Percentiles rank a stretch among this genome's conserved stretches.
Evolutionary conservation across 1,284 basidiomycete species (phyloP).

Genomic region (Chalciporus sp.): DNA sequence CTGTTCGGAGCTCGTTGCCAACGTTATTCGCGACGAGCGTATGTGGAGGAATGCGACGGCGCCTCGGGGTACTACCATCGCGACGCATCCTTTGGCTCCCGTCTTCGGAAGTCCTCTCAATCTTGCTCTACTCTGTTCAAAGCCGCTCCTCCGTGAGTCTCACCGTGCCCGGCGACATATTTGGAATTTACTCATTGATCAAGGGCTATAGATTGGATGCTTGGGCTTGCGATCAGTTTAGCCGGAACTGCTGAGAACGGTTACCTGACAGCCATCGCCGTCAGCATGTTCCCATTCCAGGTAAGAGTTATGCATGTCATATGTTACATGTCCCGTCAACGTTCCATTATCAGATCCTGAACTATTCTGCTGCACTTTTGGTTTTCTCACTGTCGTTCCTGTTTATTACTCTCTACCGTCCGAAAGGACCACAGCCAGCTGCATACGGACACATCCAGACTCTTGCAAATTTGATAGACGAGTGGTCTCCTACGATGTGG

Average conservation of each 20-base stretch:
- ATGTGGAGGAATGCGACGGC: conserved; percentile 28
- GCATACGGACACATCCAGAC: conserved; percentile 36
- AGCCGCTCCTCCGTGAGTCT: conserved; percentile 32
- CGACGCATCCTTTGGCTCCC: conserved; percentile 24
- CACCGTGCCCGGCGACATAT: background rate
- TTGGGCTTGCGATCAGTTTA: conserved; percentile 32
- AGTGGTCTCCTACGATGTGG: conserved; percentile 38
- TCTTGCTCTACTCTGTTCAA: conserved; percentile 18
- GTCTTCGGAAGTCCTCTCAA: conserved; percentile 22
- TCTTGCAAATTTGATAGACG: conserved; percentile 35
- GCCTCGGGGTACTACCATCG: conserved; percentile 12
- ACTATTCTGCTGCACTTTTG: conserved; percentile 25
- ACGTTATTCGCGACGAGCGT: conserved; percentile 31
- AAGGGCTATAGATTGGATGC: conserved; percentile 34
- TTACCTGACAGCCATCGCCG: conserved; percentile 18
- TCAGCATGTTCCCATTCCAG: conserved; percentile 33
- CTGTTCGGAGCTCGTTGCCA: conserved; percentile 32
- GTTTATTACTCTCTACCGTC: conserved; percentile 18
- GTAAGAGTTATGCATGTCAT: conserved; percentile 9
- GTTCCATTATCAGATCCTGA: conserved; percentile 27
- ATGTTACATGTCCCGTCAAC: background rate
- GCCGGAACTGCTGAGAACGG: conserved; percentile 14
- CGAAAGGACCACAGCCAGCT: conserved; percentile 30
- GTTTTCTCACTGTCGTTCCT: conserved; percentile 24
- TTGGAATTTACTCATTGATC: background rate